phyloP scores from a whole-genome alignment of 139 green algal genomes.

The Closterium sp. region DNA sequence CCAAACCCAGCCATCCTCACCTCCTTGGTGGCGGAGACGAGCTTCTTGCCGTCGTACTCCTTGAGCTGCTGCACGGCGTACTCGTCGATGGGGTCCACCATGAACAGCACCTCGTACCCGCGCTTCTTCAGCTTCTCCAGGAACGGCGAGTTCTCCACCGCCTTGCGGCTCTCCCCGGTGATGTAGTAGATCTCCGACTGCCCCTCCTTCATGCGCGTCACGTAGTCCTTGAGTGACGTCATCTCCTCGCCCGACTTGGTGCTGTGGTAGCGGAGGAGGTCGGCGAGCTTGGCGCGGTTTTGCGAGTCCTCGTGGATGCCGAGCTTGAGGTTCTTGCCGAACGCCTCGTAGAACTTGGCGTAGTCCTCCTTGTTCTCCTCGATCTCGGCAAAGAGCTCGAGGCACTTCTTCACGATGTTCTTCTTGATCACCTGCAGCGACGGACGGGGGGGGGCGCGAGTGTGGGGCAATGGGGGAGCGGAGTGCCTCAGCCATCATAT shows the following conservation, averaged over 20 bases:
- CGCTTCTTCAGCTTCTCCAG: constrained; percentile 96
- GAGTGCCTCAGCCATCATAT: too few relatives aligned
- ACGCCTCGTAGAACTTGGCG: constrained; percentile 99
- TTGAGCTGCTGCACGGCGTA: constrained; percentile 99
- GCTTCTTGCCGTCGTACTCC: constrained; percentile 99
- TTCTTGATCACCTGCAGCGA: constrained; percentile 85
- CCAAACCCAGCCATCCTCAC: constrained; percentile 1
- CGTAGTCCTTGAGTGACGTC: constrained; percentile 98
- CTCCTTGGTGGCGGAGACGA: constrained; percentile 97
- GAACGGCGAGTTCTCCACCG: constrained; percentile 98
- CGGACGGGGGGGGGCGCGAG: background rate
- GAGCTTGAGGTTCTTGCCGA: constrained; percentile 99
- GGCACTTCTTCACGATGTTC: constrained; percentile 99
- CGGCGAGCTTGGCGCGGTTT: constrained; percentile 94
- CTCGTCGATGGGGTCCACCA: constrained; percentile 99
- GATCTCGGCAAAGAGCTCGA: constrained; percentile 95
- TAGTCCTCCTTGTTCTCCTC: constrained; percentile 99
- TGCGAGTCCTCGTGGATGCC: constrained; percentile 92
- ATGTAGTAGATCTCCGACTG: constrained; percentile 99
- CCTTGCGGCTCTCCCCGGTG: constrained; percentile 92
- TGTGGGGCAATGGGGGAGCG: background rate
- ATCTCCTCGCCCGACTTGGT: constrained; percentile 98
- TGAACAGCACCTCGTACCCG: constrained; percentile 98
- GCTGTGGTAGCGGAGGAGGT: constrained; percentile 90
- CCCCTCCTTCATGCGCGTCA: constrained; percentile 98